A percentile compares a stretch with the other conserved stretches of the same genome.
phyloP scores from a whole-genome alignment of 1,284 basidiomycete species.

The Cystobasidium sp. region DNA sequence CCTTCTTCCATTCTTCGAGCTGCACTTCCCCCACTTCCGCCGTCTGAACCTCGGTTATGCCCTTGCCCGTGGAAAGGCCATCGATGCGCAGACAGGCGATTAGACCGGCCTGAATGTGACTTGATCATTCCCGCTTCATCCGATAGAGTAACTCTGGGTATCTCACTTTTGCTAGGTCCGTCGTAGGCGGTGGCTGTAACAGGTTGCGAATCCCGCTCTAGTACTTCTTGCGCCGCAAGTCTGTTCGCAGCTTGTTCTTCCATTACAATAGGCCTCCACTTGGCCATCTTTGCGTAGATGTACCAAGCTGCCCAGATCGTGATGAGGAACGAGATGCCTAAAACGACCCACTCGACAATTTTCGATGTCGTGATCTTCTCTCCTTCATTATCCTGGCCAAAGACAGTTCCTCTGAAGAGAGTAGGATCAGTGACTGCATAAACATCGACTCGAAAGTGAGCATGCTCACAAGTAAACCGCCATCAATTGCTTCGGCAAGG shows the following conservation, averaged over 20 bases:
- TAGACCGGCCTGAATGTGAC: slow-evolving; percentile 1
- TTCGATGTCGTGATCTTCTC: slow-evolving; percentile 51
- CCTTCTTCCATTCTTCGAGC: slow-evolving; percentile 16
- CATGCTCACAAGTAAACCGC: slow-evolving; percentile 56
- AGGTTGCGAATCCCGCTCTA: background rate
- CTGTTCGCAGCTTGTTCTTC: slow-evolving; percentile 61
- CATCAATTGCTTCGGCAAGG: slow-evolving; percentile 68
- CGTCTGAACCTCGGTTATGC: background rate
- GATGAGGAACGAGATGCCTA: slow-evolving; percentile 61
- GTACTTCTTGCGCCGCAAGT: slow-evolving; percentile 4
- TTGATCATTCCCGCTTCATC: slow-evolving; percentile 9
- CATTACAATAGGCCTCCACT: slow-evolving; percentile 73
- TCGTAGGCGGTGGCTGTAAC: background rate
- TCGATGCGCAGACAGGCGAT: background rate
- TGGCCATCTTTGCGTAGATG: slow-evolving; percentile 74
- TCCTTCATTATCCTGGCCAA: slow-evolving; percentile 48
- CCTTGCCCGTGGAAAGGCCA: slow-evolving; percentile 1
- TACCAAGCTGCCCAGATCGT: slow-evolving; percentile 82
- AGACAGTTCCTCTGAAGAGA: slow-evolving; percentile 52
- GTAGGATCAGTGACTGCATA: slow-evolving; percentile 9
- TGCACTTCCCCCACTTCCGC: background rate
- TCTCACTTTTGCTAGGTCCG: background rate
- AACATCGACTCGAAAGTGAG: slow-evolving; percentile 73
- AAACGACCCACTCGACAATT: slow-evolving; percentile 55
- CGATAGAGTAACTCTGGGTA: background rate